These are phyloP conservation scores for Fusarium clavum DNA, from an alignment of 2,329 filamentous ascomycete species.

Conservation along the genomic window DNA sequence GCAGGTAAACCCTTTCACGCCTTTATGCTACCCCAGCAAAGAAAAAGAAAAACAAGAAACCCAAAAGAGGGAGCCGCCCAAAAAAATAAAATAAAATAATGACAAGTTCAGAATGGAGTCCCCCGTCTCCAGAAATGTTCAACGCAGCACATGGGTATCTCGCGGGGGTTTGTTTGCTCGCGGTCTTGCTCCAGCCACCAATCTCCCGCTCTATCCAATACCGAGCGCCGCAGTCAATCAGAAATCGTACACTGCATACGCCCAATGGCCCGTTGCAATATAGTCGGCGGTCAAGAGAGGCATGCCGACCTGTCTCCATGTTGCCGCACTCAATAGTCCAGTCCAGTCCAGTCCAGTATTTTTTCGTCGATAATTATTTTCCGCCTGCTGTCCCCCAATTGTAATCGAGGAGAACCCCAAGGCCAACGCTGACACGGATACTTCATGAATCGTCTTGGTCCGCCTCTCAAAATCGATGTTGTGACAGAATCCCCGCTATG, in stretches of 20 bases:
- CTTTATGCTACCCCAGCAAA: constrained; percentile 32
- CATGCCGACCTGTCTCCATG: constrained; percentile 25
- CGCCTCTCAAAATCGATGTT: constrained; percentile 41
- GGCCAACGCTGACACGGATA: constrained; percentile 19
- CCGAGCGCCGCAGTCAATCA: constrained; percentile 42
- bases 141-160: constrained; percentile 48
- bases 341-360: constrained; percentile 9
- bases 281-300: constrained; percentile 35
- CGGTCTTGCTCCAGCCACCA: constrained; percentile 45
- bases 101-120: constrained; percentile 45
- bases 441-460: constrained; percentile 23
- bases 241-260: constrained; percentile 46
- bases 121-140: constrained; percentile 47
- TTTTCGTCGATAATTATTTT: constrained; percentile 37
- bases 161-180: constrained; percentile 45
- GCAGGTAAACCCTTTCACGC: constrained; percentile 32
- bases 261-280: constrained; percentile 42
- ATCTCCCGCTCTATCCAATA: constrained; percentile 45
- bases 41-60: constrained; percentile 22
- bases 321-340: constrained; percentile 23
- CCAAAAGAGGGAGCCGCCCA: constrained; percentile 28
- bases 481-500: constrained; percentile 42
- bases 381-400: constrained; percentile 26
- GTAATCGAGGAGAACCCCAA: constrained; percentile 15
- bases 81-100: constrained; percentile 33